Conservation (phyloP, 2,329 filamentous ascomycete genomes). For the Cryphonectria japonica region DNA sequence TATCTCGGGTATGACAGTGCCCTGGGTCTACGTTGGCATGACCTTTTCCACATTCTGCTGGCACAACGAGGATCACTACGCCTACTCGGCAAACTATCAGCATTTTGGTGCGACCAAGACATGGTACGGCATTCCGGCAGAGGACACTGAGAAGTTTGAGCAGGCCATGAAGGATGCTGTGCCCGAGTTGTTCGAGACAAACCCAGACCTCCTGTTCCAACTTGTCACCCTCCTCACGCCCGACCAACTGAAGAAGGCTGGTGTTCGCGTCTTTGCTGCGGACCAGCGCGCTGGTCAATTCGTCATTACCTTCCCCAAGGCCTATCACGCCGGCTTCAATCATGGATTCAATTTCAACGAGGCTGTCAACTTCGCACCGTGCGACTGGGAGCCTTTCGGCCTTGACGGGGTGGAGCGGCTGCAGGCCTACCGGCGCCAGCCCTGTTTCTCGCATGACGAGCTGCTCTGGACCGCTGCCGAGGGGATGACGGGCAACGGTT, state of each 20-base stretch:
- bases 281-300: slow-evolving; percentile 96
- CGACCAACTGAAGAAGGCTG: slow-evolving; percentile 89
- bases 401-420: slow-evolving; percentile 83
- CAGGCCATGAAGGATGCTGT: slow-evolving; percentile 93
- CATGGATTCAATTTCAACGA: slow-evolving; percentile 99
- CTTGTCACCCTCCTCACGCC: slow-evolving; percentile 95
- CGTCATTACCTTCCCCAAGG: slow-evolving; percentile 94
- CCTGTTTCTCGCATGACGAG: slow-evolving; percentile 97
- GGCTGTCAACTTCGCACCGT: slow-evolving; percentile 95
- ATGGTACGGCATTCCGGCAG: slow-evolving; percentile 96
- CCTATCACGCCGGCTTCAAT: slow-evolving; percentile 97
- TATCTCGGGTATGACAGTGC: slow-evolving; percentile 98
- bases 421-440: slow-evolving; percentile 85
- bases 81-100: slow-evolving; percentile 97
- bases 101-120: slow-evolving; percentile 98
- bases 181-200: slow-evolving; percentile 93
- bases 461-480: slow-evolving; percentile 88
- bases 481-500: slow-evolving; percentile 65
- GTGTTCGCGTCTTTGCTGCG: slow-evolving; percentile 90
- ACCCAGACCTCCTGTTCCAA: slow-evolving; percentile 94
- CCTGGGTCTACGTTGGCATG: slow-evolving; percentile 99
- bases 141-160: slow-evolving; percentile 93
- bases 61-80: slow-evolving; percentile 98
- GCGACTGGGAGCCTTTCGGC: slow-evolving; percentile 93
- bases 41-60: slow-evolving; percentile 99